Evolutionary conservation across 1,139 yeast genomes (phyloP), one percentile per base, ranked within the genome.

Genomic region (Pichia sp.): DNA sequence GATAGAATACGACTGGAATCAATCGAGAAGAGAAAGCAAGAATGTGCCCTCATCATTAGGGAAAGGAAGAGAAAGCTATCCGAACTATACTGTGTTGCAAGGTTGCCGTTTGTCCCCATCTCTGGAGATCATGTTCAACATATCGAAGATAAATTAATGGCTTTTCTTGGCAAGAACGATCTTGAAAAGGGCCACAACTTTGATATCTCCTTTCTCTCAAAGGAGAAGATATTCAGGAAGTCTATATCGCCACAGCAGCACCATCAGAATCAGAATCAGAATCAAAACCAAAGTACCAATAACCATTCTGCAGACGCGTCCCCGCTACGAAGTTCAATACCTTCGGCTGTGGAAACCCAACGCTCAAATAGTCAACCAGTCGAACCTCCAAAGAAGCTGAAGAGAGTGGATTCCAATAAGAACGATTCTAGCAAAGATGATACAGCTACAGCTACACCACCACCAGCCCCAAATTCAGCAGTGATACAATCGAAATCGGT

Each of bases 51-150:
- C 32, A 59, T 52, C 8, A 47, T 55, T 14, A 46, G 48, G 30
- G 51, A 47, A 33, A 59, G 82, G 34, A 73, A 72, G 48, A 58
- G 75, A 20, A 74, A 72, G 50, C 57, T 76, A 23, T 63, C 76
- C 1, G 79, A 75, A 50, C 55, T 76, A 18, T 75, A 71, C 49
- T 69, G 74, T 43, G 66, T 76, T 5, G 67, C 78, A 2, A 59
- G 67, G 31, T 53, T 63, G 24, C 73, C 72, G 4, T 53, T 61
- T 25, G 51, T 58, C 23, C 67, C 72, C 5, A 57, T 67, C 24
- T 58, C 69, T 11, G 52, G 56, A 25, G 58, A 54, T 12, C 52
- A 52, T n/a, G 51, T 63, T 6, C 42, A 54, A 18, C 56, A 52
- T 22, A 52, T 66, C 24, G 69, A 66, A 45, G 66, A 62, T 32